Evolutionary conservation across 2,329 filamentous ascomycete species (phyloP).

Genomic region (Pseudocercospora cruenta): DNA sequence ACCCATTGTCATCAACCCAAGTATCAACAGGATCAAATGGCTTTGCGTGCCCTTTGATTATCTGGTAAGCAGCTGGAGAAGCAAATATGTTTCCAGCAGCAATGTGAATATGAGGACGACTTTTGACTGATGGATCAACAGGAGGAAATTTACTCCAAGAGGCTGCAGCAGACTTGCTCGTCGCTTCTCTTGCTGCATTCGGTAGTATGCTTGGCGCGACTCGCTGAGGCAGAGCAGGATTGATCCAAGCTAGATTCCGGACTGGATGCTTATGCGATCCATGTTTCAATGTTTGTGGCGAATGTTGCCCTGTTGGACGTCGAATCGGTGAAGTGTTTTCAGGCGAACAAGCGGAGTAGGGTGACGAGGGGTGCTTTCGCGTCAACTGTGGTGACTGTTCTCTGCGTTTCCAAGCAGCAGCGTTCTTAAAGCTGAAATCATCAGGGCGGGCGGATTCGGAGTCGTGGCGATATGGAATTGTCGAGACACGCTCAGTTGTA

Average conservation of each 20-base stretch:
- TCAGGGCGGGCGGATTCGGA: not conserved
- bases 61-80: not conserved
- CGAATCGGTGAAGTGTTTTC: not conserved
- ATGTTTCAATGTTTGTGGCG: not conserved
- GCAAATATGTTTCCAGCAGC: not conserved
- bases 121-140: not conserved
- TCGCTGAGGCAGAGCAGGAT: not conserved
- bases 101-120: not conserved
- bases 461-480: not conserved
- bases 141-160: not conserved
- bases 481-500: not conserved
- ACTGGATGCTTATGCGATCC: not conserved
- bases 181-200: not conserved
- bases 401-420: not conserved
- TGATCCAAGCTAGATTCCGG: not conserved
- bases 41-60: not conserved
- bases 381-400: not conserved
- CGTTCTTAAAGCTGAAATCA: slow-evolving; percentile 1
- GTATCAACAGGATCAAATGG: not conserved
- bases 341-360: not conserved
- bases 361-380: not conserved
- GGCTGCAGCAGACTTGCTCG: not conserved
- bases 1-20: not conserved
- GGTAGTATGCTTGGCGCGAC: not conserved
- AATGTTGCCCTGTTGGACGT: not conserved